Evolutionary conservation across 129 eudicot genomes (phyloP), one percentile per base, ranked within the genome.

Genomic region (Tagetes erecta): DNA sequence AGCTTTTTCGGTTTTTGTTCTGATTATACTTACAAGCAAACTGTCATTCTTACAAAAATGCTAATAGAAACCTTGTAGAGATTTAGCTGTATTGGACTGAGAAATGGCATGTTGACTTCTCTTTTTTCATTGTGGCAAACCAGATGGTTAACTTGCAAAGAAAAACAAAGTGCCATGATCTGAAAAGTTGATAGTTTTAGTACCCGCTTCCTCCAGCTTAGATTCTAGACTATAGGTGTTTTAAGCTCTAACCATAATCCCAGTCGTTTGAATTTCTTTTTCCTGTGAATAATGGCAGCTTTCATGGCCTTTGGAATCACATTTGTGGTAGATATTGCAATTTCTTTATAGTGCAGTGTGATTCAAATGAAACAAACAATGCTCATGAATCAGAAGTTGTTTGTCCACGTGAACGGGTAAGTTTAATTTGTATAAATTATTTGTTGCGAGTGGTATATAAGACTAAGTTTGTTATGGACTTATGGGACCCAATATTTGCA

Each of bases 301-400:
- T 58, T 65, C 71, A 81, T 76, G 81, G 85, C 66, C 70, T 81
- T 69, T 33, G 53, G 55, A 70, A 11, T 71, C 78, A 55, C 66
- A 65, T 62, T 34, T 36, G 42, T 56, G 45, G 78, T 51, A 47
- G 74, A 81, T 64, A 64, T 81, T 14, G 65, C 70, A 34, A 59
- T 46, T 37, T 75, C 72, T 11, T 75, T 70, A 51, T 74, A 80
- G 76, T n/a, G 13, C 34, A 59, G 52, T 74, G 33, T 1, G 35
- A 64, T 72, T 62, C 62, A 31, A 14, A 72, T 79, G 74, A 70
- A 70, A 71, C 73, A 76, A 52, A 72, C 77, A 44, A 75, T 81
- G 84, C 81, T 81, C 73, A 34, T 27, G 49, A 76, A 81, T 70
- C 84, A 81, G 78, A 76, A 81, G 74, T 76, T 81, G 67, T 81